Percentiles rank a stretch among this genome's conserved stretches.
These are phyloP conservation scores for Heliamphora exappendiculata DNA, from an alignment of 148 eudicot species.

Conservation along the genomic window DNA sequence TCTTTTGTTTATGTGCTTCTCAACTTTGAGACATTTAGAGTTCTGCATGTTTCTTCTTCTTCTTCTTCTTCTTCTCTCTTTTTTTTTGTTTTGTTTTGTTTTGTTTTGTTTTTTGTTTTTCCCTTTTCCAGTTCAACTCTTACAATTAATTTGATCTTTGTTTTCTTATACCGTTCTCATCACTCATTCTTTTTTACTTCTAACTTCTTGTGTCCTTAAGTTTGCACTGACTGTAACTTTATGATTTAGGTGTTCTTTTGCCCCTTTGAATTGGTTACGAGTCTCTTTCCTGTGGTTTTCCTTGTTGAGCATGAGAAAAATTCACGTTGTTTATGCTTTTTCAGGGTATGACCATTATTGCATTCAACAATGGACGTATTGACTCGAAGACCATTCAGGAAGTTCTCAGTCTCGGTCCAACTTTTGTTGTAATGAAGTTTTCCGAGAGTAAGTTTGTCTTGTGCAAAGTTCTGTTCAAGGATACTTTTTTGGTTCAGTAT, in stretches of 20 bases:
- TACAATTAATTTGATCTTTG: background rate
- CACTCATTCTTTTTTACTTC: background rate
- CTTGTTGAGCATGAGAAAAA: background rate
- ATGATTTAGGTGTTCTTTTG: background rate
- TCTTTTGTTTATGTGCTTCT: background rate
- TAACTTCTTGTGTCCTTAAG: background rate
- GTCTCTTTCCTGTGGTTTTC: background rate
- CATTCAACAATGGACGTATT: constrained; percentile 46
- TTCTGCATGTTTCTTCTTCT: background rate
- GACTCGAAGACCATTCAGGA: constrained; percentile 46
- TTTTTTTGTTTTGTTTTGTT: no score
- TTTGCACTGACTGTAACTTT: background rate
- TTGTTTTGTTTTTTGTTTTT: background rate
- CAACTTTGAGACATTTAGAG: background rate
- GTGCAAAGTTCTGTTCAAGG: background rate
- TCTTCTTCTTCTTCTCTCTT: no score
- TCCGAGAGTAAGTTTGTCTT: constrained; percentile 55
- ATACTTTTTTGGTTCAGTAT: background rate
- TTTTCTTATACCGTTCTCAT: no score
- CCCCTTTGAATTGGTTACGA: background rate
- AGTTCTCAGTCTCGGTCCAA: constrained; percentile 95
- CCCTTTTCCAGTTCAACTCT: background rate
- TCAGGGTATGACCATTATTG: constrained; percentile 78
- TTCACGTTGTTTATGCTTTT: constrained; percentile 14
- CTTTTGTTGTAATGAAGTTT: constrained; percentile 88